phyloP scores from a whole-genome alignment of 768 basidiomycete species.

The Kwoniella heveanensis region DNA sequence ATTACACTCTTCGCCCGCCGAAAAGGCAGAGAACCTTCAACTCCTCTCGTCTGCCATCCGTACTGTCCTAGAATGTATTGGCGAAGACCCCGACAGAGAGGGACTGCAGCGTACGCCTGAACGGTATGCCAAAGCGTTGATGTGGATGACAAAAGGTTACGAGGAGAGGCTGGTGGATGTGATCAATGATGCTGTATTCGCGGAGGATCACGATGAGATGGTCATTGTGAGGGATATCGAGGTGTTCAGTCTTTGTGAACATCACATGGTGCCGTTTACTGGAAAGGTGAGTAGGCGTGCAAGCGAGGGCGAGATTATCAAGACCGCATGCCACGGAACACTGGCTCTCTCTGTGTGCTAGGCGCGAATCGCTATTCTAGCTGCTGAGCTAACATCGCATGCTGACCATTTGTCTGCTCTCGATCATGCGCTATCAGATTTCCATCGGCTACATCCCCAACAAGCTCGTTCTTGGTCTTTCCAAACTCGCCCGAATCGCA shows the following conservation, averaged over 20 bases:
- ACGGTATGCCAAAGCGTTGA: conserved; percentile 90
- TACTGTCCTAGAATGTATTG: conserved; percentile 92
- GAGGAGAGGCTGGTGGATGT: conserved; percentile 95
- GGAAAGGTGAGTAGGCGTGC: conserved; percentile 73
- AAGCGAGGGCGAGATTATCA: background rate
- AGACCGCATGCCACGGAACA: no score
- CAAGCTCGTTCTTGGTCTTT: conserved; percentile 87
- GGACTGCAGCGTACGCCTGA: conserved; percentile 89
- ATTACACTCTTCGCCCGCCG: conserved; percentile 74
- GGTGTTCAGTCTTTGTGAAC: conserved; percentile 95
- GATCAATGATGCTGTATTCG: conserved; percentile 96
- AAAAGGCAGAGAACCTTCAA: conserved; percentile 71
- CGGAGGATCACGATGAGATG: conserved; percentile 99
- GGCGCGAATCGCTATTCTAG: no score
- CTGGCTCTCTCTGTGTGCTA: no score
- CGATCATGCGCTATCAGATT: conserved; percentile 66
- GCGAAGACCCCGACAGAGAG: conserved; percentile 95
- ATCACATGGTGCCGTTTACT: conserved; percentile 96
- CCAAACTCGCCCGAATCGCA: conserved; percentile 93
- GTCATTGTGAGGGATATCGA: conserved; percentile 97
- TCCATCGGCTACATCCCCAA: conserved; percentile 98
- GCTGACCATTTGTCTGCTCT: background rate
- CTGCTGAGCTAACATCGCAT: no score
- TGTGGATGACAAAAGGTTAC: conserved; percentile 99
- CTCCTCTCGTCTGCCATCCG: conserved; percentile 82